Evolutionary conservation across 768 basidiomycete genomes (phyloP), one percentile per base, ranked within the genome.

Genomic region (Tylopilus felleus): DNA sequence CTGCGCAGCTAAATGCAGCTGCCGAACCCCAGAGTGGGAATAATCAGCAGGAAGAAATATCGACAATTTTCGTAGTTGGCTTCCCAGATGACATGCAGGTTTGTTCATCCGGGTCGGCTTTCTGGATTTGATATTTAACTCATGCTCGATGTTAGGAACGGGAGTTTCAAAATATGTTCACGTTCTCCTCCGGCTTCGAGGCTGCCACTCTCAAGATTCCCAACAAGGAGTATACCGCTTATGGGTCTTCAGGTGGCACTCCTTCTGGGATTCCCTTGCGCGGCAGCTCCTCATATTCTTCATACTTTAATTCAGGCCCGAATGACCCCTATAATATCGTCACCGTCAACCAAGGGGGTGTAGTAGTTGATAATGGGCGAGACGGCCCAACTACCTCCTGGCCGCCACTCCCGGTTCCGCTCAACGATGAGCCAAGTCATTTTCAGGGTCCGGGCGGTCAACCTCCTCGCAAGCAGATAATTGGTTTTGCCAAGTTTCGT

Each of bases 51-150:
- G 95, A 97, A 70, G 93, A 96, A 64, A 97, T 97, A 44, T 94
- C 90, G 12, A 97, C 94, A 6, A 95, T 97, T 59, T 99, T 99
- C 59, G 95, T 99, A 4, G 96, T 98, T 25, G 97, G 97, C 0
- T 99, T 99, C 69, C 97, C 97, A 4, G 97, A 99, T 53, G 97
- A 99, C 65, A 98, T 98, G 91, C 87, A 89, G 82, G 94, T 92
- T 63, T 59, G 87, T 80, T 44, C 38, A 50, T 57, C 10, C 50
- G 21, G 21, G 49, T 59, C 41, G 22, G 50, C 31, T 22, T 27
- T 51, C 28, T 42, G 28, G 23, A 58, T 48, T 57, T 31, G 8
- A 38, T 10, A 64, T 63, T 38, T 57, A 44, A 44, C 58, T 59
- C 13, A 58, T 42, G 38, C 59, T 61, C 48, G 22, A 25, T 41